Evolutionary conservation across 495 filamentous ascomycete species (phyloP), one percentile per base, ranked within the genome.

Genomic region (Xanthoparmelia taractica): DNA sequence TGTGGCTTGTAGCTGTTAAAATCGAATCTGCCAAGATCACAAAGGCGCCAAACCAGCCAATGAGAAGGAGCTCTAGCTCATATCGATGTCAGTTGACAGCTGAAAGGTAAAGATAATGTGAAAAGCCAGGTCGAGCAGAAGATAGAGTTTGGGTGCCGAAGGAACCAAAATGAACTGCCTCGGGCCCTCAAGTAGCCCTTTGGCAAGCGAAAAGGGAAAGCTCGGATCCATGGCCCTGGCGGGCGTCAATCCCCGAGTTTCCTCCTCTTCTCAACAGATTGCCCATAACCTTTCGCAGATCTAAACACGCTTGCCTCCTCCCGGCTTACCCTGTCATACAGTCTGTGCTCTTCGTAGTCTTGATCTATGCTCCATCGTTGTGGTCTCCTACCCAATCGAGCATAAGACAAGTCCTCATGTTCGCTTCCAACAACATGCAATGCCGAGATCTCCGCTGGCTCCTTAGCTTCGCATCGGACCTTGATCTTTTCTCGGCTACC

Each of bases 231-330:
- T 27, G 8, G n/a, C 12, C 23, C 20, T 25, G 25, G 2, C 7
- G 23, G 41, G 31, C 33, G 27, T 43, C 34, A 62, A 23, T 31
- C n/a, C 36, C 38, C 40, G 1, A 62, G 13, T 40, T 31, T 62
- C 60, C 60, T 41, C 37, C 25, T 62, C 45, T 62, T 62, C 11
- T 40, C 60, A 55, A 55, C 41, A 23, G 3, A 31, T n/a, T 54
- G 34, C 17, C 54, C 25, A 13, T 54, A 41, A 38, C 7, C 43
- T 17, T 43, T 62, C 2, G 60, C 60, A 23, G 60, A 62, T 18
- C 48, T 55, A 8, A 62, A 62, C 25, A 54, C 33, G 48, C 48
- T 40, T 62, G 47, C 47, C 48, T 62, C 40, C 48, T 62, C 60
- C 0, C 38, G 50, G 27, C 60, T 62, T 13, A 33, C 60, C 41